Evolutionary conservation across 768 basidiomycete genomes (phyloP).

Genomic region (Galerina sulciceps): DNA sequence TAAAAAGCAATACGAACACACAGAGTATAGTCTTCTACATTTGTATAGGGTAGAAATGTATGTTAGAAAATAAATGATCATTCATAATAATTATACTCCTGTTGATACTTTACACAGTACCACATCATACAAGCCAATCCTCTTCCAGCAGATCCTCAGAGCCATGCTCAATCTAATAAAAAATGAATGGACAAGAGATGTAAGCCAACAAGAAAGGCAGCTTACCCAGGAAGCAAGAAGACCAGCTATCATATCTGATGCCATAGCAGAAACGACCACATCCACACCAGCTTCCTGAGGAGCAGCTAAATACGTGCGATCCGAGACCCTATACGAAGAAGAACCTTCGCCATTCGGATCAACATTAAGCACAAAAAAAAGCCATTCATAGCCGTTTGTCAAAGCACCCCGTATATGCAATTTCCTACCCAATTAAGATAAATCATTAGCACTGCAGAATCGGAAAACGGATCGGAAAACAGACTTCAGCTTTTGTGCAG

Average conservation of each 20-base stretch:
- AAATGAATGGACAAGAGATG: not conserved
- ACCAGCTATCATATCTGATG: constrained; percentile 14
- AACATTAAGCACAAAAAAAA: constrained; percentile 26
- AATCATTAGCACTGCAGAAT: constrained; percentile 14
- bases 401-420: constrained; percentile 21
- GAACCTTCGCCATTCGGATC: constrained; percentile 23
- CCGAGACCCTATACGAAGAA: constrained; percentile 21
- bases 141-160: constrained; percentile 14
- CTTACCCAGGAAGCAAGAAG: constrained; percentile 19
- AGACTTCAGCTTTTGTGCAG: constrained; percentile 21
- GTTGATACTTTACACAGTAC: not conserved
- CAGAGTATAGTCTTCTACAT: no score
- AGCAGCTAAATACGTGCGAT: constrained; percentile 18
- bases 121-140: constrained; percentile 11
- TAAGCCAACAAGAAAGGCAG: not conserved
- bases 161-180: constrained; percentile 17
- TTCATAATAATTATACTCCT: no score
- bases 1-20: no score
- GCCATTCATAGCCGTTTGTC: constrained; percentile 26
- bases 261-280: not conserved
- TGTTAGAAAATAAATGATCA: no score
- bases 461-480: constrained; percentile 12
- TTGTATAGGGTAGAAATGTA: no score
- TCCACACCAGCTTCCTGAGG: constrained; percentile 5
- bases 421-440: constrained; percentile 19